Percentiles rank a stretch among this genome's conserved stretches.
phyloP scores from a whole-genome alignment of 2,329 filamentous ascomycete genomes.

The Penicillium frequentans region DNA sequence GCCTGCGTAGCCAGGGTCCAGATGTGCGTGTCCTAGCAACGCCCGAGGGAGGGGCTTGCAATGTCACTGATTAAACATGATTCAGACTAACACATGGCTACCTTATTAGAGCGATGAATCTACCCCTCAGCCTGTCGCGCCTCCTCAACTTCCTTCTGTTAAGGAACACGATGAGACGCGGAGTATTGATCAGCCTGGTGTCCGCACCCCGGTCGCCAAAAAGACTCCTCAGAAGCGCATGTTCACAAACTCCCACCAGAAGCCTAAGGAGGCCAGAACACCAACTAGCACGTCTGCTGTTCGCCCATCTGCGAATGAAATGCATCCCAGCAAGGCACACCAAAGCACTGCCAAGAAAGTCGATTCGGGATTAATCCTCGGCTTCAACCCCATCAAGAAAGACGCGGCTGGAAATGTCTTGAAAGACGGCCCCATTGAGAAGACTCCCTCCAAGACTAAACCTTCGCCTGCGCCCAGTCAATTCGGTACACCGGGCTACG shows the following conservation, averaged over 20 bases:
- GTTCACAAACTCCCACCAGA: slow-evolving; percentile 22
- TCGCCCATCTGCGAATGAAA: slow-evolving; percentile 74
- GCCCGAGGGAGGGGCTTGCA: slow-evolving; percentile 9
- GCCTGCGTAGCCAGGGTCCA: slow-evolving; percentile 35
- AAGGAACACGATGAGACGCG: slow-evolving; percentile 49
- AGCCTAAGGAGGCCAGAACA: slow-evolving; percentile 29
- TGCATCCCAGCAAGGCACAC: slow-evolving; percentile 86
- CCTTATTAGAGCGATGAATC: slow-evolving; percentile 21
- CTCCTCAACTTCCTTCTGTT: slow-evolving; percentile 44
- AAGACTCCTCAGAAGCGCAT: slow-evolving; percentile 5
- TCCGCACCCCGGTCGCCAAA: slow-evolving; percentile 21
- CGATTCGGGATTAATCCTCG: slow-evolving; percentile 77
- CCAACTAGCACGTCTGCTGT: slow-evolving; percentile 59
- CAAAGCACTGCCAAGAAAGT: slow-evolving; percentile 71
- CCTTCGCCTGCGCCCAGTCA: slow-evolving; percentile 32
- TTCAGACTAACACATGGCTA: slow-evolving; percentile 6
- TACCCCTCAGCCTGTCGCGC: slow-evolving; percentile 19
- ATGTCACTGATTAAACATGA: slow-evolving; percentile 2
- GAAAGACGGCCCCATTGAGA: slow-evolving; percentile 28
- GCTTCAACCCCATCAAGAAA: slow-evolving; percentile 72
- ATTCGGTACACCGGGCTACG: slow-evolving; percentile 46
- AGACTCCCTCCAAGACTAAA: slow-evolving; percentile 46
- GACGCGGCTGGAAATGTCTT: slow-evolving; percentile 38
- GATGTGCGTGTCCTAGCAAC: slow-evolving; percentile 33
- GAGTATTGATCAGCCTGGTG: slow-evolving; percentile 27